A percentile compares a stretch with the other conserved stretches of the same genome.
These are phyloP conservation scores for Aegle marmelos DNA, from an alignment of 345 rosid genomes.

Conservation along the genomic window DNA sequence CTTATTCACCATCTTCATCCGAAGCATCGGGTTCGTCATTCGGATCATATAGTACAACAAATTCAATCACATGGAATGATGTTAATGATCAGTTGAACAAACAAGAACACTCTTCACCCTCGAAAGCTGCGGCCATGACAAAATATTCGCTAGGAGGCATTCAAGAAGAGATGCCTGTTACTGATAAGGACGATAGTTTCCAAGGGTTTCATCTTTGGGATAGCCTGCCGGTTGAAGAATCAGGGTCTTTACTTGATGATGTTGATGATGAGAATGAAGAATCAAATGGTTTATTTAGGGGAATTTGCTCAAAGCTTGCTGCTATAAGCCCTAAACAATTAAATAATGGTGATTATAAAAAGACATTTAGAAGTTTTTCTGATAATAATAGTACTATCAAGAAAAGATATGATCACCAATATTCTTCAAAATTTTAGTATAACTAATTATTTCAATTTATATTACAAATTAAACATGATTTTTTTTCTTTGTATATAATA, in stretches of 20 bases:
- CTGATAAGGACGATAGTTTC: neutral
- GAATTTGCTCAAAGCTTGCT: conserved; percentile 32
- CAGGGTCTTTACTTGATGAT: conserved; percentile 32
- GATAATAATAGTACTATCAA: conserved; percentile 14
- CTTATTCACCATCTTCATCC: conserved; percentile 23
- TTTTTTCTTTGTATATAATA: neutral
- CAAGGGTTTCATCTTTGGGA: conserved; percentile 26
- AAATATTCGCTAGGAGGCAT: conserved; percentile 1
- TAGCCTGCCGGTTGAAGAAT: conserved; percentile 22
- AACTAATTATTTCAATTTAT: neutral
- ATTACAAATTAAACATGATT: too few species aligned
- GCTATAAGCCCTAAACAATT: conserved; percentile 15
- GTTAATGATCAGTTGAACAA: neutral
- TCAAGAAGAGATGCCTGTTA: neutral
- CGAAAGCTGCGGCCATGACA: neutral
- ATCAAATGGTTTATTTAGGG: conserved; percentile 20
- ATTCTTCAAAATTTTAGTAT: conserved; percentile 24
- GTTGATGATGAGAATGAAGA: conserved; percentile 13
- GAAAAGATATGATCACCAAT: conserved; percentile 32
- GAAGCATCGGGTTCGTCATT: conserved; percentile 28
- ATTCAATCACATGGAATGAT: conserved; percentile 16
- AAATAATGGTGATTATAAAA: neutral
- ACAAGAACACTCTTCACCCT: neutral
- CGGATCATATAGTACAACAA: conserved; percentile 23
- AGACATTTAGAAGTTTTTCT: conserved; percentile 22